Base-by-base conservation (phyloP, 208 protist genomes). In the Leishmania guyanensis region DNA sequence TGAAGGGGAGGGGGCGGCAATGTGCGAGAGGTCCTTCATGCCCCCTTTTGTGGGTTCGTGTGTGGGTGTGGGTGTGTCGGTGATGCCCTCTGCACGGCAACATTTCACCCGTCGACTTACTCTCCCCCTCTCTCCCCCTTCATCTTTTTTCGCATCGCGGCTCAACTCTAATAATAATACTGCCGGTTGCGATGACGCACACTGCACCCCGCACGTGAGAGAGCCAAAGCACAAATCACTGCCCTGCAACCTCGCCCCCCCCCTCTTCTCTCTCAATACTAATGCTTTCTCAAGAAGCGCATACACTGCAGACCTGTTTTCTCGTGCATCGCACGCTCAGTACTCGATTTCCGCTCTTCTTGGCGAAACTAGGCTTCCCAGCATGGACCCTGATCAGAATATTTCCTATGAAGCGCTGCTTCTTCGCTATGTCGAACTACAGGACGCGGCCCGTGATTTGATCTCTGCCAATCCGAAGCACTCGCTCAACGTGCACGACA, bases 401-500 rank as follows among this genome's bases (percentile, higher is more conserved):
- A 39, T 77, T 53, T 26, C 76, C 29, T 51, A 69, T 33, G 62
- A 69, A 20, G 76, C n/a, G 64, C 22, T 71, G 33, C 64, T 70
- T 20, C 76, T 22, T 2, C 62, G 64, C 60, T 79, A 79, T 48
- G 17, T n/a, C 1, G 76, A 53, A 22, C 64, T 79, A 39, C 76
- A 48, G 12, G 64, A 79, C 29, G 62, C 58, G 20, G 62, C 64
- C 16, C 76, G 36, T 1, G 64, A 79, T 58, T 56, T 79, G 48
- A 71, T 79, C 48, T 56, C 76, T 26, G 62, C 76, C n/a, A 48
- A 79, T 33, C 76, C 64, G 14, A 56, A n/a, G 51, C 22, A 58
- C 14, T 71, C 62, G 60, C 76, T 58, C 26, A 72, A 72, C 17
- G 58, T 71, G 46, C 56, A 58, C 64, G 48, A 72, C 76, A 79